Base-by-base conservation (phyloP, 2,329 filamentous ascomycete genomes). In the Stromatinia cepivora region DNA sequence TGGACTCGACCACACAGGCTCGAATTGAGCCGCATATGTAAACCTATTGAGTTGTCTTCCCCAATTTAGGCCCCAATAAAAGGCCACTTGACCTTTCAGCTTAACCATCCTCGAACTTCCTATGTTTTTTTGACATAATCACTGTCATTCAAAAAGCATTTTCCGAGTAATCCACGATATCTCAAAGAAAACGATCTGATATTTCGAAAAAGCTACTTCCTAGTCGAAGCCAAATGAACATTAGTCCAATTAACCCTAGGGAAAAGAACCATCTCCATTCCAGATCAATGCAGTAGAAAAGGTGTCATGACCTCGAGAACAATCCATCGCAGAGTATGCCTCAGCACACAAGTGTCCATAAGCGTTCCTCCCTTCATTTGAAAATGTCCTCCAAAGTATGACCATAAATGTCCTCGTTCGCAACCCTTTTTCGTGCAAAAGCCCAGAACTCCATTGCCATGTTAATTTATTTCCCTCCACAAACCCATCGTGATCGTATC, bases 381-480 rank as follows among this genome's bases (percentile, higher is more conserved):
- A 53, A 68, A 68, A 56, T 68, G 66, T 48, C 48, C 57, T 56
- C 36, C 36, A 54, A 68, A 68, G 48, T 46, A 45, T 68, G 34
- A 62, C 54, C 65, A 39, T 50, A 62, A 28, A 39, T 62, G 45
- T 67, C 48, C 36, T 68, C 57, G 36, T 68, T 52, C 57, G n/a
- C 53, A 53, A 45, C 48, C 52, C 42, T 64, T 68, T 42, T 68
- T 64, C 46, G 48, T 64, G 66, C 66, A 68, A 69, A 69, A 69
- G 67, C 67, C 67, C 67, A 66, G 67, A 69, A 69, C 67, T 69
- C 67, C 67, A 69, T 69, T 42, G 67, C 61, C 67, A 69, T 66
- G 61, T 69, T 69, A 52, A 56, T 69, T 66, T 34, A 42, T 39
- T 58, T 34, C 53, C 62, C 52, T 28, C 36, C 34, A 57, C 48